A percentile compares a stretch with the other conserved stretches of the same genome.
Conservation (phyloP, 2,329 filamentous ascomycete species). For the Tolypocladium album region DNA sequence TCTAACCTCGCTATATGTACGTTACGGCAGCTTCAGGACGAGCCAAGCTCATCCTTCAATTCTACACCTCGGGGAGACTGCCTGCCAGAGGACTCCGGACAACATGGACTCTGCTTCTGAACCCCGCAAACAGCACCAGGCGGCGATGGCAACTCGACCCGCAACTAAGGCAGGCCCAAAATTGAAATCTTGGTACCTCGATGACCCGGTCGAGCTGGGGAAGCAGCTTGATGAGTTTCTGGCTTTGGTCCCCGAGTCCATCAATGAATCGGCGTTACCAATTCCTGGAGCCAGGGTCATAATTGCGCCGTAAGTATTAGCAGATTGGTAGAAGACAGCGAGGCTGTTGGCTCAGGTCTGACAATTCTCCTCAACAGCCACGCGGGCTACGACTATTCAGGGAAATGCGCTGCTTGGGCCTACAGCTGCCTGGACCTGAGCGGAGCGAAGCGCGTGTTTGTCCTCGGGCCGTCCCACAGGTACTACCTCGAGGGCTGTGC, state of each 20-base stretch:
- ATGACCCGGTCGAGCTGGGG: no score
- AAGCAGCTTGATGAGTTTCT: constrained; percentile 73
- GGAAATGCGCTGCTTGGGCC: constrained; percentile 84
- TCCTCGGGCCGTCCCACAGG: constrained; percentile 88
- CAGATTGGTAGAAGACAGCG: no score
- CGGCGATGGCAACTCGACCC: constrained; percentile 21
- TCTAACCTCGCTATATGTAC: no score
- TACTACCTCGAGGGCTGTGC: constrained; percentile 70
- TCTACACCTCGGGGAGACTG: not conserved
- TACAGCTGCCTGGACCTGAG: constrained; percentile 82
- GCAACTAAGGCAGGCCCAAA: constrained; percentile 63
- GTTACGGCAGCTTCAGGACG: no score
- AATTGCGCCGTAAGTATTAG: constrained; percentile 74
- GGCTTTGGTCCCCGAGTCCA: constrained; percentile 52
- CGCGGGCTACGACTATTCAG: constrained; percentile 88
- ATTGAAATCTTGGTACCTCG: no score
- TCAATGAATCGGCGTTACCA: constrained; percentile 53
- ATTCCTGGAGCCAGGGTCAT: constrained; percentile 68
- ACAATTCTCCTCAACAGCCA: constrained; percentile 45
- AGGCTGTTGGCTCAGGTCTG: not conserved
- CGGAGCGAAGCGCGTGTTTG: constrained; percentile 75
- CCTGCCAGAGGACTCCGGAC: not conserved
- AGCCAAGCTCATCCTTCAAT: not conserved
- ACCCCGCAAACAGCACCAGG: no score
- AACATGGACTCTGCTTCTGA: no score